Evolutionary conservation across 2,329 filamentous ascomycete genomes (phyloP).

Genomic region (Pyricularia grisea): DNA sequence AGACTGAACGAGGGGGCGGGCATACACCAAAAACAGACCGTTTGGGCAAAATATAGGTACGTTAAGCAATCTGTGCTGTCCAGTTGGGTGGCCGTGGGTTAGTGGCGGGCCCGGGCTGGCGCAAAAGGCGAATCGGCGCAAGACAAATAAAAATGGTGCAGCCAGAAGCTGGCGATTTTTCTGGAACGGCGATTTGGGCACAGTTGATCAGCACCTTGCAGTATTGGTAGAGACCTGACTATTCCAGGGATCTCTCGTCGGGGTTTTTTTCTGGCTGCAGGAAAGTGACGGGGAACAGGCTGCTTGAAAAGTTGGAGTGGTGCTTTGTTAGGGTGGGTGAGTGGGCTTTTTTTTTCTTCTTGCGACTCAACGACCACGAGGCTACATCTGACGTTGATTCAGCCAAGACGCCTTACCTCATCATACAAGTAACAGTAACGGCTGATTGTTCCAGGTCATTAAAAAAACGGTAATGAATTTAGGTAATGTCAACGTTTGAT

Average conservation of each 20-base stretch:
- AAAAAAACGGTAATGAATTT: neutral
- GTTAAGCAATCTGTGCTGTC: neutral
- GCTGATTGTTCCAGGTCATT: neutral
- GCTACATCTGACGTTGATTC: neutral
- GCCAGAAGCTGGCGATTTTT: neutral
- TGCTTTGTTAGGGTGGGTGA: neutral
- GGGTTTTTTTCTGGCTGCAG: neutral
- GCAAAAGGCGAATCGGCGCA: neutral
- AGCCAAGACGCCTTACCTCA: neutral
- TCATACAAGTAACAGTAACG: neutral
- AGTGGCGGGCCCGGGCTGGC: neutral
- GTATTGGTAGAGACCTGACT: neutral
- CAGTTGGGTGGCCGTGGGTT: neutral
- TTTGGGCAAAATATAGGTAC: neutral
- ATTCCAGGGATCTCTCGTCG: neutral
- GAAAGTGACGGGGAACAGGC: neutral
- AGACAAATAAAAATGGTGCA: neutral
- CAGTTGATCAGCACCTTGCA: neutral
- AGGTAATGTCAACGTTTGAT: neutral
- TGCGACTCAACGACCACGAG: neutral
- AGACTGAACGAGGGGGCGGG: neutral
- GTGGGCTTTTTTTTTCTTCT: neutral
- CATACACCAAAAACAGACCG: neutral
- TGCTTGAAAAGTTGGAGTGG: neutral
- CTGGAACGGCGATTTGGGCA: neutral